Conservation (phyloP, 2,329 filamentous ascomycete genomes). For the Raffaelea arxii region DNA sequence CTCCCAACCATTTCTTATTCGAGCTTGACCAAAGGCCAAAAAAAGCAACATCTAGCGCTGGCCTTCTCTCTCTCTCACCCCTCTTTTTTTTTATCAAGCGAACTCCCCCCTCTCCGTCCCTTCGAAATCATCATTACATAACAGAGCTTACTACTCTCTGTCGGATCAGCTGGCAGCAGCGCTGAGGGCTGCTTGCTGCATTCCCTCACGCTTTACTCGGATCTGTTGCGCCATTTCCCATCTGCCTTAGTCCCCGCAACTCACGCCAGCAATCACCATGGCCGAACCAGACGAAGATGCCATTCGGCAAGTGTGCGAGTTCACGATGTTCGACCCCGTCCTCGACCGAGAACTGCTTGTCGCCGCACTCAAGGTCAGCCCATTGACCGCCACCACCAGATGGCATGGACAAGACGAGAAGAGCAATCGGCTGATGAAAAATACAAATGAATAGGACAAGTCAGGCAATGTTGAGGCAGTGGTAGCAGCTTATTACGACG, state of each 20-base stretch:
- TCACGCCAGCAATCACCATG: conserved; percentile 17
- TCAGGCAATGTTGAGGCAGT: conserved; percentile 38
- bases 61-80: too few relatives aligned
- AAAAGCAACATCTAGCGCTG: too few relatives aligned
- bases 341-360: conserved; percentile 30
- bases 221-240: too few relatives aligned
- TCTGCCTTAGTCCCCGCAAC: too few relatives aligned
- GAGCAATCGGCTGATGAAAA: neutral
- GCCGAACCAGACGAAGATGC: conserved; percentile 23
- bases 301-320: conserved; percentile 31
- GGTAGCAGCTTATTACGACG: conserved; percentile 42
- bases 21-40: too few relatives aligned
- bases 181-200: neutral
- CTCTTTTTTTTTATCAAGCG: too few relatives aligned
- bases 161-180: too few relatives aligned
- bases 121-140: too few relatives aligned
- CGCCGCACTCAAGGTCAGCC: conserved; percentile 27
- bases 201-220: too few relatives aligned
- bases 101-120: too few relatives aligned
- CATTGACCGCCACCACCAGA: neutral
- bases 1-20: too few relatives aligned
- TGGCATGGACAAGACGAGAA: neutral
- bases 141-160: too few relatives aligned
- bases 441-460: conserved; percentile 25
- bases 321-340: conserved; percentile 24